phyloP scores from a whole-genome alignment of 106 monocot species.

The Agapanthus africanus region DNA sequence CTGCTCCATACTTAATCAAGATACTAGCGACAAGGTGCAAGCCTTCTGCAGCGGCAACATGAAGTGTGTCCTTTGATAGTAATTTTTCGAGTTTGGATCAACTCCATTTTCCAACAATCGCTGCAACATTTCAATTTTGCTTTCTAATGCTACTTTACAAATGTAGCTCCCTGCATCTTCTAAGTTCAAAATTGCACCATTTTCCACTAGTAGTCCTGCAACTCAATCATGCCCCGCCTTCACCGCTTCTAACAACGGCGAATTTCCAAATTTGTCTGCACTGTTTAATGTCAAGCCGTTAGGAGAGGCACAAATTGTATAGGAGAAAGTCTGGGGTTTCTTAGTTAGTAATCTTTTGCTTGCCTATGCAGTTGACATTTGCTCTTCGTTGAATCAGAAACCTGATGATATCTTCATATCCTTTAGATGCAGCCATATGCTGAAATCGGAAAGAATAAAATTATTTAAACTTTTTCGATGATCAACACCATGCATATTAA shows the following conservation, averaged over 20 bases:
- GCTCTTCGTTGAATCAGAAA: conserved; percentile 52
- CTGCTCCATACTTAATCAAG: conserved; percentile 53
- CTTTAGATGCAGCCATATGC: conserved; percentile 67
- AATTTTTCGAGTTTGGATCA: conserved; percentile 69
- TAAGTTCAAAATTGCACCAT: conserved; percentile 42
- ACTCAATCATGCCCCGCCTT: conserved; percentile 60
- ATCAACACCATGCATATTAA: no score
- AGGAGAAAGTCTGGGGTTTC: no score
- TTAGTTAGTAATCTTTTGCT: background rate
- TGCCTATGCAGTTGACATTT: conserved; percentile 55
- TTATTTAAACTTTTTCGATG: no score
- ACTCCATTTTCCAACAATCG: conserved; percentile 49
- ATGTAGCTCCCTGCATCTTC: conserved; percentile 63
- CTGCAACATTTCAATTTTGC: conserved; percentile 41
- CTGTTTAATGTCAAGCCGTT: background rate
- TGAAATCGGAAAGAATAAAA: background rate
- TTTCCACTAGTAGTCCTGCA: conserved; percentile 33
- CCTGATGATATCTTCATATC: conserved; percentile 57
- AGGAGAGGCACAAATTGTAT: no score
- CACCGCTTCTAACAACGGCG: conserved; percentile 61
- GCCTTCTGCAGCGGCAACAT: conserved; percentile 69
- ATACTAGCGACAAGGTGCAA: conserved; percentile 47
- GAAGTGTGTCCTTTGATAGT: conserved; percentile 61
- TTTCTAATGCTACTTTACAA: conserved; percentile 39
- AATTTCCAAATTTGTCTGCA: conserved; percentile 66